Evolutionary conservation across 1,284 basidiomycete species (phyloP), one percentile per base, ranked within the genome.

Genomic region (Tilletia indica): DNA sequence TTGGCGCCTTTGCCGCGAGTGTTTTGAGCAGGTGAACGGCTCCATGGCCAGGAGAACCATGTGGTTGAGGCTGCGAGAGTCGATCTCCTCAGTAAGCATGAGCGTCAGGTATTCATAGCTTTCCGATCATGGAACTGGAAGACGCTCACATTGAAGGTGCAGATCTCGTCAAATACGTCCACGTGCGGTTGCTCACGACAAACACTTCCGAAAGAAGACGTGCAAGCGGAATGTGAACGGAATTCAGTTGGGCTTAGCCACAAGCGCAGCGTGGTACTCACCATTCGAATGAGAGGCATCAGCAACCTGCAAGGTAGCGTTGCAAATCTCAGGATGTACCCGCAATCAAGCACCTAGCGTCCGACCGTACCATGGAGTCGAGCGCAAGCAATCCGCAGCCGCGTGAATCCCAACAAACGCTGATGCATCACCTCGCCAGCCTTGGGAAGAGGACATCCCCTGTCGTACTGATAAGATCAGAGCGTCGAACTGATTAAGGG

Each of bases 281-380:
- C 54, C 54, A 25, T 21, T n/a, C n/a, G n/a, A n/a, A n/a, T 58
- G 54, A 11, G 14, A 19, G 16, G 12, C 9, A 21, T 2, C 54
- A 58, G 54, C 54, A 1, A 58, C 2, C 9, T 58, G 16, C 16
- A 58, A 21, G 16, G 16, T 58, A 9, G 54, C 54, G 25, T 58
- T 58, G 54, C 16, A 19, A 11, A 58, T 9, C 1, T 14, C 16
- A 9, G 54, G 54, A 21, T 58, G 54, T 9, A 25, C 21, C 16
- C 54, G 54, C 9, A 58, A 58, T 9, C 25, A 58, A 21, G 54
- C 54, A 21, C 54, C 54, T 2, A 58, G 16, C 16, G 21, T 25
- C 16, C 63, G 63, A 8, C 63, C 63, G 36, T 36, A 64, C 63
- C 63, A 64, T 3, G 63, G 63, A 14, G 63, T 64, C 31, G 19